Evolutionary conservation across 2,329 filamentous ascomycete species (phyloP).

Genomic region (Verticillium tricorpus): DNA sequence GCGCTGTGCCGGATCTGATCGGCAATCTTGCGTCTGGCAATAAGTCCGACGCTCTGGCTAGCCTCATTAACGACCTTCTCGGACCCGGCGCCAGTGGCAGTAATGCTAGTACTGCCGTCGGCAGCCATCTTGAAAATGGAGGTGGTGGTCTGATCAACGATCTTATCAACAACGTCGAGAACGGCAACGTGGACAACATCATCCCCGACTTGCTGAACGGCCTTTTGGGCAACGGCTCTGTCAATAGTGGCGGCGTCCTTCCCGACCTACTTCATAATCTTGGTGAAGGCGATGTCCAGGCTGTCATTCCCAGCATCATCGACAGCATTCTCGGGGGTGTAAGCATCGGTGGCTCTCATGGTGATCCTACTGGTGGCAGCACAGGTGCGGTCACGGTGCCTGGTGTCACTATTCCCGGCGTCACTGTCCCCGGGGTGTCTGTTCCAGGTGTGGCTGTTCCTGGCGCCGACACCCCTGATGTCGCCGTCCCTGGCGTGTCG

Average conservation of each 20-base stretch:
- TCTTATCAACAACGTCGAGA: neutral
- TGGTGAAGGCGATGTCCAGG: neutral
- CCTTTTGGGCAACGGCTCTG: neutral
- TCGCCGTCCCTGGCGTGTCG: too few relatives aligned
- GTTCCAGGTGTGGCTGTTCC: too few relatives aligned
- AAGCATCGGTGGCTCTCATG: neutral
- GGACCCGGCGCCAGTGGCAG: neutral
- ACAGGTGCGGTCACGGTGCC: neutral
- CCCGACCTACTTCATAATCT: neutral
- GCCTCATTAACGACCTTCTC: neutral
- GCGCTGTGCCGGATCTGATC: neutral
- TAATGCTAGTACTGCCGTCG: neutral
- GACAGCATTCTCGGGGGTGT: neutral
- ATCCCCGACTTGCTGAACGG: neutral
- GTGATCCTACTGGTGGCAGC: neutral
- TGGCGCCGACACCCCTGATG: too few relatives aligned
- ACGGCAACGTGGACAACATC: neutral
- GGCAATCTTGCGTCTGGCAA: neutral
- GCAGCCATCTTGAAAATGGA: neutral
- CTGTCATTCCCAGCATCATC: neutral
- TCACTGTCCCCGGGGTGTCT: too few relatives aligned
- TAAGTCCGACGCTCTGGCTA: neutral
- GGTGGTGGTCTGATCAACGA: neutral
- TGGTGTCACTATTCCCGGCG: too few relatives aligned
- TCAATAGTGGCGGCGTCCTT: neutral